Conservation (phyloP, 176 grass and related monocot genomes). For the Cenchrus fungigraminus region DNA sequence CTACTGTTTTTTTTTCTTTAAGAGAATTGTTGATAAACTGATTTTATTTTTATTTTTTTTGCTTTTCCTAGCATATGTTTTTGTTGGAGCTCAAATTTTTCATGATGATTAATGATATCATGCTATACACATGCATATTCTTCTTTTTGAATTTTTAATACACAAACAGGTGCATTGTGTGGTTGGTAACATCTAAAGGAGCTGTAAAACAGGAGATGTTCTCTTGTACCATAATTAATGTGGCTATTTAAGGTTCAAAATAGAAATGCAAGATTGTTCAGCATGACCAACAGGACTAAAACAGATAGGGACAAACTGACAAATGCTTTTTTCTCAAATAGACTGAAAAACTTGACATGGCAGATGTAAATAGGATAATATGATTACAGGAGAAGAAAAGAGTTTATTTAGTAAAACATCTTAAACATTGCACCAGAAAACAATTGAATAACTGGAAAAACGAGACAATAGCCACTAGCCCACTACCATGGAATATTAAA, state of each 20-base stretch:
- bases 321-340: background rate
- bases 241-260: constrained; percentile 3
- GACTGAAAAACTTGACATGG: background rate
- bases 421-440: background rate
- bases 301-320: background rate
- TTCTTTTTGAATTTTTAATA: background rate
- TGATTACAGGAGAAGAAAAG: background rate
- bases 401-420: background rate
- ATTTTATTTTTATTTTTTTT: background rate
- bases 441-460: constrained; percentile 23
- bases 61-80: background rate
- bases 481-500: constrained; percentile 8
- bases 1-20: background rate
- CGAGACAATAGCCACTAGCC: constrained; percentile 6
- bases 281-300: background rate
- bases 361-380: background rate
- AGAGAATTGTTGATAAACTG: background rate
- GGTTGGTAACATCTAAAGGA: background rate
- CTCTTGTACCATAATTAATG: background rate
- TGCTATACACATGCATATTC: background rate
- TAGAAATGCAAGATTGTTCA: background rate
- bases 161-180: background rate
- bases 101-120: background rate
- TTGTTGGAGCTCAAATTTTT: background rate
- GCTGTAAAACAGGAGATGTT: background rate